Evolutionary conservation across 495 filamentous ascomycete genomes (phyloP).

Genomic region (Apiosordaria backusii): DNA sequence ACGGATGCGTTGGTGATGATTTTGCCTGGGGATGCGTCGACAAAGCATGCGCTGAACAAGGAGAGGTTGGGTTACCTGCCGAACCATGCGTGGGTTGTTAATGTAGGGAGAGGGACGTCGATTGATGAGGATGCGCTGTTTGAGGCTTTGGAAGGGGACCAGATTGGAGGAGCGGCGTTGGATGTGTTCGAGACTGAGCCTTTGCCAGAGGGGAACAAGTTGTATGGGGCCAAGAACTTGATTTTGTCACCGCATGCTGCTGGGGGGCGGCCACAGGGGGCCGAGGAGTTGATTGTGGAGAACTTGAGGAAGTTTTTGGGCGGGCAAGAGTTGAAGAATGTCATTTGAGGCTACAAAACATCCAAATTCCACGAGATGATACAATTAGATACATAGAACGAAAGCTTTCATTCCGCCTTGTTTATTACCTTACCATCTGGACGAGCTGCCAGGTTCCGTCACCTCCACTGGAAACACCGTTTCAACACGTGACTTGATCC

Average conservation of each 20-base stretch:
- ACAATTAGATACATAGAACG: not conserved
- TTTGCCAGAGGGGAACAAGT: conserved; percentile 35
- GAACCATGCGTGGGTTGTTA: conserved; percentile 73
- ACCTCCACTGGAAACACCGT: no score
- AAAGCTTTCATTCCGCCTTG: no score
- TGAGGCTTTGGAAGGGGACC: conserved; percentile 63
- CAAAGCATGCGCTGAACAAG: conserved; percentile 65
- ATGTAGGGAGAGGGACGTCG: conserved; percentile 76
- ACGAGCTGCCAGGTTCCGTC: no score
- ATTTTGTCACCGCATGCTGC: conserved; percentile 47
- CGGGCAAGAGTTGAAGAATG: conserved; percentile 51
- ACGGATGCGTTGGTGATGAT: conserved; percentile 78
- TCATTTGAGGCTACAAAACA: conserved; percentile 33
- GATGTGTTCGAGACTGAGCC: conserved; percentile 84
- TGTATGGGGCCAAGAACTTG: conserved; percentile 41
- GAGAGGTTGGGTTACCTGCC: conserved; percentile 69
- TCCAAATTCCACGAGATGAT: not conserved
- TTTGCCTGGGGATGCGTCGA: conserved; percentile 61
- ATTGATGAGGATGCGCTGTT: conserved; percentile 77
- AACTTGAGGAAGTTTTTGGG: conserved; percentile 53
- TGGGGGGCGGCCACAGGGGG: conserved; percentile 52
- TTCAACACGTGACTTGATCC: no score
- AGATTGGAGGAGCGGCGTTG: conserved; percentile 64
- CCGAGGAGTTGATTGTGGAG: conserved; percentile 50
- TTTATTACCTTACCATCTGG: no score